phyloP scores from a whole-genome alignment of 1,139 yeast species.

The Scheffersomyces stambukii region DNA sequence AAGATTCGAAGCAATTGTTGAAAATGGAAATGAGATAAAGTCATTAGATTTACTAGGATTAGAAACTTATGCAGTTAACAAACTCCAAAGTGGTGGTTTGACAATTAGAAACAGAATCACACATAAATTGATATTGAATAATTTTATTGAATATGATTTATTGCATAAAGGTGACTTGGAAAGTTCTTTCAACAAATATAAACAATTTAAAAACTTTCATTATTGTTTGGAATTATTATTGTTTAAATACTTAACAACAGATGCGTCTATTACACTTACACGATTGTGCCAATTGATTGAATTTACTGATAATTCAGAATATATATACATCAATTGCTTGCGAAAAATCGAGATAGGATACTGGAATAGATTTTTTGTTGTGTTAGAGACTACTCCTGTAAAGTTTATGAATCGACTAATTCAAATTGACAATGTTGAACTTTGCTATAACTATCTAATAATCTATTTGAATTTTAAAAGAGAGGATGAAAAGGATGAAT shows the following conservation, averaged over 20 bases:
- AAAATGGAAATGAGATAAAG: slow-evolving; percentile 7
- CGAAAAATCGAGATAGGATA: slow-evolving; percentile 40
- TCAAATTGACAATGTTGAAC: slow-evolving; percentile 29
- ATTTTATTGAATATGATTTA: slow-evolving; percentile 38
- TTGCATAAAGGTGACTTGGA: slow-evolving; percentile 17
- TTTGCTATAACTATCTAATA: slow-evolving; percentile 40
- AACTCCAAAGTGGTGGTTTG: slow-evolving; percentile 13
- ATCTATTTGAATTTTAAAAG: slow-evolving; percentile 39
- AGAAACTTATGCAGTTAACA: slow-evolving; percentile 22
- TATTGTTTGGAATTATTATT: slow-evolving; percentile 40
- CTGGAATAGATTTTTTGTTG: slow-evolving; percentile 36
- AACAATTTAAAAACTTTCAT: slow-evolving; percentile 26
- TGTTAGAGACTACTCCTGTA: slow-evolving; percentile 33
- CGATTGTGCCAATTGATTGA: slow-evolving; percentile 28
- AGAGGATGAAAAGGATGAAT: slow-evolving; percentile 22
- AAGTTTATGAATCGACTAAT: slow-evolving; percentile 37
- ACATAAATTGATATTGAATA: slow-evolving; percentile 32
- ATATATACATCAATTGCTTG: slow-evolving; percentile 38
- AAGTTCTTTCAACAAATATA: slow-evolving; percentile 22
- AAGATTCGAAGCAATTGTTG: slow-evolving; percentile 10
- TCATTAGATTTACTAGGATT: slow-evolving; percentile 30
- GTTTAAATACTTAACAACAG: slow-evolving; percentile 29
- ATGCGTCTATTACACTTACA: slow-evolving; percentile 13
- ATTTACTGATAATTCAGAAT: slow-evolving; percentile 22
- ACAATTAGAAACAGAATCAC: slow-evolving; percentile 24